These are phyloP conservation scores for Psilocybe subaeruginosa DNA, from an alignment of 768 basidiomycete species.

Conservation along the genomic window DNA sequence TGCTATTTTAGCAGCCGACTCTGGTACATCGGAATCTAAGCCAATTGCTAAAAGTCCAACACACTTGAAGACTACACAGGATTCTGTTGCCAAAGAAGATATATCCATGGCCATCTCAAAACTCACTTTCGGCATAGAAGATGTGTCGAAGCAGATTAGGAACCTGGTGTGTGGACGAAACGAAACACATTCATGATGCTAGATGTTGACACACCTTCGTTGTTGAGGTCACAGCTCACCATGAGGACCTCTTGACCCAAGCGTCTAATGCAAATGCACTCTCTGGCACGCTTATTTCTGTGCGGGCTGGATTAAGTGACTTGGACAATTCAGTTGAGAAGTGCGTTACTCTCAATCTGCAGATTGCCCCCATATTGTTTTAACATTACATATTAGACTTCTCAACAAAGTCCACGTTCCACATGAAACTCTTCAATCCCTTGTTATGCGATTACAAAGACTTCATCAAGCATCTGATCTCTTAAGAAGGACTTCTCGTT, in stretches of 20 bases:
- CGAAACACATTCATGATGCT: not conserved
- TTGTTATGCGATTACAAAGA: conserved; percentile 75
- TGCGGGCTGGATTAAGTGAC: conserved; percentile 72
- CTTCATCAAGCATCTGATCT: conserved; percentile 86
- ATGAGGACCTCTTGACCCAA: conserved; percentile 80
- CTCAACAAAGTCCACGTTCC: conserved; percentile 86
- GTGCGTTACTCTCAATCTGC: conserved; percentile 39
- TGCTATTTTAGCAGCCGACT: conserved; percentile 81
- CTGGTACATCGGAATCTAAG: conserved; percentile 50
- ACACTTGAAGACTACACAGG: conserved; percentile 41
- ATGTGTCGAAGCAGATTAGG: conserved; percentile 90
- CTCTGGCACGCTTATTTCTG: conserved; percentile 66
- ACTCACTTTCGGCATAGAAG: conserved; percentile 86
- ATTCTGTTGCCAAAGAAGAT: conserved; percentile 76
- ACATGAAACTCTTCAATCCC: conserved; percentile 70
- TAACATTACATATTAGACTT: conserved; percentile 50
- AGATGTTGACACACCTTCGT: conserved; percentile 15
- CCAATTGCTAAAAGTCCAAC: conserved; percentile 30
- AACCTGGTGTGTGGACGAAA: conserved; percentile 58
- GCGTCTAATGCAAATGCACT: conserved; percentile 78
- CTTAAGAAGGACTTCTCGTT: conserved; percentile 81
- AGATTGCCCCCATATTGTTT: conserved; percentile 11
- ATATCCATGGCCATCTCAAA: conserved; percentile 89
- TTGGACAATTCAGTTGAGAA: conserved; percentile 79
- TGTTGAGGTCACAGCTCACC: conserved; percentile 77